Evolutionary conservation across 2,329 filamentous ascomycete genomes (phyloP).

Genomic region (Xylaria multiplex): DNA sequence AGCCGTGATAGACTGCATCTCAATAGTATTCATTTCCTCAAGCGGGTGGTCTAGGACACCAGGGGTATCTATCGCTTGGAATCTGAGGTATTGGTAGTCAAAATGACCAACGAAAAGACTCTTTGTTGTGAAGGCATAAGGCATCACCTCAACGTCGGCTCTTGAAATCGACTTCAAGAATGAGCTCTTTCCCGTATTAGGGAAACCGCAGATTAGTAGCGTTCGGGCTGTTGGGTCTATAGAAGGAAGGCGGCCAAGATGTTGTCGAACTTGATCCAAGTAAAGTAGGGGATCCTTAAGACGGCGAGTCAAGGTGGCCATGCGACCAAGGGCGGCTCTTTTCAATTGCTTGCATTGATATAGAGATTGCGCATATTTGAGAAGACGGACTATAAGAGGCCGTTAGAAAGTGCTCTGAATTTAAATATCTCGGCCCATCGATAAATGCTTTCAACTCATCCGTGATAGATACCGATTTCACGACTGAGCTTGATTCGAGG

Average conservation of each 20-base stretch:
- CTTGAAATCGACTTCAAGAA: slow-evolving; percentile 92
- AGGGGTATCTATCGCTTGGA: slow-evolving; percentile 92
- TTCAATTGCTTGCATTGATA: slow-evolving; percentile 99
- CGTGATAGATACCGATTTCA: neutral
- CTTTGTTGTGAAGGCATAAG: slow-evolving; percentile 94
- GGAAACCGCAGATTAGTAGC: slow-evolving; percentile 95
- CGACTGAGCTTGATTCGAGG: neutral
- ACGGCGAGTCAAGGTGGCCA: slow-evolving; percentile 96
- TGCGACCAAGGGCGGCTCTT: slow-evolving; percentile 92
- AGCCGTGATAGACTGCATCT: slow-evolving; percentile 98
- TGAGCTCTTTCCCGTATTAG: slow-evolving; percentile 96
- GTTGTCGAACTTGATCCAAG: slow-evolving; percentile 95
- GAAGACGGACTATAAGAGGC: slow-evolving; percentile 72
- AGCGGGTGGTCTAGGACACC: slow-evolving; percentile 92
- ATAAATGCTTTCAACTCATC: neutral
- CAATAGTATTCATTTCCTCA: slow-evolving; percentile 99
- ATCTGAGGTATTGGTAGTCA: slow-evolving; percentile 90
- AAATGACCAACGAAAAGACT: slow-evolving; percentile 97
- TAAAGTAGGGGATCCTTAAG: slow-evolving; percentile 95
- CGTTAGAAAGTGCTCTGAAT: slow-evolving; percentile 18
- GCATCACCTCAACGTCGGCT: slow-evolving; percentile 74
- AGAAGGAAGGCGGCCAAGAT: slow-evolving; percentile 95
- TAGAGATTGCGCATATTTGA: slow-evolving; percentile 95
- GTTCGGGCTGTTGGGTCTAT: slow-evolving; percentile 98
- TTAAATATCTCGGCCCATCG: neutral